phyloP scores from a whole-genome alignment of 345 rosid species.

The Anastatica hierochuntica region DNA sequence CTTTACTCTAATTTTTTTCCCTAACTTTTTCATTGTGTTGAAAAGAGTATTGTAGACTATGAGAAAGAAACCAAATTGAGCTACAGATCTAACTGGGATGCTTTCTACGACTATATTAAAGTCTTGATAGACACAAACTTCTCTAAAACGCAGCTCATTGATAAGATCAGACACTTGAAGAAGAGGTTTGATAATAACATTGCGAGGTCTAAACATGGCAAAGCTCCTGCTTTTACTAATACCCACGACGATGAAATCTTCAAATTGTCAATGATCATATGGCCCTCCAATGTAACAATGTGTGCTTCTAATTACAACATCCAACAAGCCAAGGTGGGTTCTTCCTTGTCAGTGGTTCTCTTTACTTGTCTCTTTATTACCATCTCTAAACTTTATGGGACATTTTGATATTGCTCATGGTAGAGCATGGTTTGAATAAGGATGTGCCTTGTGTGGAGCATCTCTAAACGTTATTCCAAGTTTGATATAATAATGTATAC shows the following conservation, averaged over 20 bases:
- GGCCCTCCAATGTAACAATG: not conserved
- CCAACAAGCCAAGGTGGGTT: not conserved
- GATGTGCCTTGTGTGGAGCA: not conserved
- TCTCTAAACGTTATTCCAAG: too few relatives aligned
- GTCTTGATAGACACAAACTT: not conserved
- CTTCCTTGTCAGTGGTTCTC: not conserved
- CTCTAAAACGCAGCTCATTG: not conserved
- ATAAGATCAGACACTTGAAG: conserved; percentile 4
- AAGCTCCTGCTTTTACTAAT: not conserved
- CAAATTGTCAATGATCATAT: not conserved
- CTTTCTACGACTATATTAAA: not conserved
- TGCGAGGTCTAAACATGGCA: not conserved
- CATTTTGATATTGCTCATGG: too few relatives aligned
- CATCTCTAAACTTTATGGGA: not conserved
- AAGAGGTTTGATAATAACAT: not conserved
- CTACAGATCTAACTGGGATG: not conserved
- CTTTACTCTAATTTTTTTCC: not conserved
- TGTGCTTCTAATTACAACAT: not conserved
- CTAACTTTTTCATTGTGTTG: not conserved
- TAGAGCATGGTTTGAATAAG: not conserved
- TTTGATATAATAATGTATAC: too few relatives aligned
- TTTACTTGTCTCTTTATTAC: not conserved
- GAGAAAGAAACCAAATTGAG: not conserved
- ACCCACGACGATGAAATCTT: conserved; percentile 4
- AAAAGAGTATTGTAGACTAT: conserved; percentile 15